phyloP scores from a whole-genome alignment of 495 filamentous ascomycete species.

The Mycothermus thermophilus region DNA sequence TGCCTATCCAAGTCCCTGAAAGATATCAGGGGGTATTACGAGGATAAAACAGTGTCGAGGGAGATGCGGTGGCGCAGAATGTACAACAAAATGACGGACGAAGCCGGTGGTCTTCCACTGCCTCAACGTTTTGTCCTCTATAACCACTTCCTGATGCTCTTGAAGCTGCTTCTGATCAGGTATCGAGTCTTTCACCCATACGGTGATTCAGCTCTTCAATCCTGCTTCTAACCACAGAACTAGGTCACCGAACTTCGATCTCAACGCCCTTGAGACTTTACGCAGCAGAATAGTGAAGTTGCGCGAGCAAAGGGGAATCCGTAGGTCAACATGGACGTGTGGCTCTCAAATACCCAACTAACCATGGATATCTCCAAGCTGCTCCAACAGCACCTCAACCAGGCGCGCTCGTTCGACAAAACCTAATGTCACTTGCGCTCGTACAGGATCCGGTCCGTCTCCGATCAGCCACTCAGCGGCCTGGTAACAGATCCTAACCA shows the following conservation, averaged over 20 bases:
- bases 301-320: conserved; percentile 31
- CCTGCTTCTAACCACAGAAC: conserved; percentile 5
- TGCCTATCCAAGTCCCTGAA: conserved; percentile 33
- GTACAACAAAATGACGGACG: conserved; percentile 38
- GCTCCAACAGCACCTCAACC: no score
- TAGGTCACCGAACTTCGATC: conserved; percentile 39
- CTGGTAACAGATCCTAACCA: background rate
- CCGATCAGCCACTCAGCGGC: background rate
- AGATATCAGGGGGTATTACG: conserved; percentile 38
- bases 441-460: conserved; percentile 19
- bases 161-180: conserved; percentile 36
- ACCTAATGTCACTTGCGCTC: conserved; percentile 13
- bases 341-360: no score
- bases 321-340: no score
- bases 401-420: conserved; percentile 17
- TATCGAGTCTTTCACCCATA: conserved; percentile 11
- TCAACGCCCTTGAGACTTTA: conserved; percentile 36
- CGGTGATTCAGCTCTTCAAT: background rate
- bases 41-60: conserved; percentile 31
- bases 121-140: conserved; percentile 40
- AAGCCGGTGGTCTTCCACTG: conserved; percentile 32
- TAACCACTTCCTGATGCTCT: conserved; percentile 35
- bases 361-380: no score
- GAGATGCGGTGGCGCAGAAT: conserved; percentile 39
- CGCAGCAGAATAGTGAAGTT: conserved; percentile 32